Percentiles rank a stretch among this genome's conserved stretches.
Conservation (phyloP, 129 eudicot genomes). For the Kitagawia praeruptora region DNA sequence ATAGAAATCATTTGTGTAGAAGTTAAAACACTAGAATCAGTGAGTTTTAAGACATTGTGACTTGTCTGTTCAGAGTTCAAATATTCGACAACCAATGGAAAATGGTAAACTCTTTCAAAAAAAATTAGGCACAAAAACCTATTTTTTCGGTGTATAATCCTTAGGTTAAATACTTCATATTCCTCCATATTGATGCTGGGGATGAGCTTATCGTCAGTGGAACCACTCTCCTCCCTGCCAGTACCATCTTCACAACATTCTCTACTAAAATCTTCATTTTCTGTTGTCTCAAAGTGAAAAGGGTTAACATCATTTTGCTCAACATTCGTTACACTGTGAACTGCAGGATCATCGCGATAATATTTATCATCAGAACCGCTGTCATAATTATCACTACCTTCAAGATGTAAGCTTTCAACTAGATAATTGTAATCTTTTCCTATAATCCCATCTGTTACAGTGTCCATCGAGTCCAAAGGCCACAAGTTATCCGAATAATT, state of each 20-base stretch:
- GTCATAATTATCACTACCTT: conserved; percentile 4
- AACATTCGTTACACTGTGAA: background rate
- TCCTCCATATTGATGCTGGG: conserved; percentile 43
- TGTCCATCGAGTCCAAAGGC: conserved; percentile 30
- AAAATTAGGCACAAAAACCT: conserved; percentile 34
- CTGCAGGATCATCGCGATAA: background rate
- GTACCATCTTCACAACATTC: conserved; percentile 26
- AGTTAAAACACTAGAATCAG: background rate
- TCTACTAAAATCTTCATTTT: conserved; percentile 14
- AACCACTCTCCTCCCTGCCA: conserved; percentile 37
- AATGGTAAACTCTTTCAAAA: background rate
- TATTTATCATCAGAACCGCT: background rate
- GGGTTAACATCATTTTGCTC: conserved; percentile 21
- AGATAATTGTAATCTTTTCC: conserved; percentile 28
- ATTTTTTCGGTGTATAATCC: conserved; percentile 85
- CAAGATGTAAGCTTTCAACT: background rate
- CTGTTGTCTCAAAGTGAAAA: conserved; percentile 5
- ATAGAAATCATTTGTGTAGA: background rate
- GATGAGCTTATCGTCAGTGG: conserved; percentile 32
- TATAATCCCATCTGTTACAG: conserved; percentile 27
- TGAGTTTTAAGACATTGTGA: background rate
- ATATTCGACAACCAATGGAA: background rate
- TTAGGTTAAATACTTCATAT: conserved; percentile 61
- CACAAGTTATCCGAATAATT: conserved; percentile 31
- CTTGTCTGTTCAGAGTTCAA: background rate